phyloP scores from a whole-genome alignment of 306 rosid genomes.

The Vachellia pachyceras region DNA sequence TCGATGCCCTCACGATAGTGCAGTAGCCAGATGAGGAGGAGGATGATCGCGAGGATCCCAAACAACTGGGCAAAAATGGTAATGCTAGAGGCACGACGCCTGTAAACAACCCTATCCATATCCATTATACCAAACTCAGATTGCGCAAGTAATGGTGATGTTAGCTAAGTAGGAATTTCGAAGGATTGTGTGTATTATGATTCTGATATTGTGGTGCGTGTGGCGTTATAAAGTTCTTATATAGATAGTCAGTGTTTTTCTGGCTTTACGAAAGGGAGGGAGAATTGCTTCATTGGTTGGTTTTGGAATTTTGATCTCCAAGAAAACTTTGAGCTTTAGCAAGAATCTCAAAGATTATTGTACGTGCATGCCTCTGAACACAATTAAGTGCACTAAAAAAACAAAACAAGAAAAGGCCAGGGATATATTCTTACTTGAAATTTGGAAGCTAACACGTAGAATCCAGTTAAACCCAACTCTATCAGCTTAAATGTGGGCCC shows the following conservation, averaged over 20 bases:
- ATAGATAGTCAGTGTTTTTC: not conserved
- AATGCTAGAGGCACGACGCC: conserved; percentile 41
- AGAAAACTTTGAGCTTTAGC: conserved; percentile 54
- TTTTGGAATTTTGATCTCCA: conserved; percentile 61
- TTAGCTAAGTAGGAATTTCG: not conserved
- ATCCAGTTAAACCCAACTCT: not conserved
- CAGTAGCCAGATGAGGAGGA: conserved; percentile 79
- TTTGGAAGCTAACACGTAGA: not conserved
- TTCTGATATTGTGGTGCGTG: not conserved
- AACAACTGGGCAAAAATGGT: conserved; percentile 69
- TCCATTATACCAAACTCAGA: not conserved
- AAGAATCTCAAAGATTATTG: conserved; percentile 33
- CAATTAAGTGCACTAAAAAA: no score
- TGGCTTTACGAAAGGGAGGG: not conserved
- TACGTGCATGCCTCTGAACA: no score
- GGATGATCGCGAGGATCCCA: conserved; percentile 66
- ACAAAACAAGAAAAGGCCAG: not conserved
- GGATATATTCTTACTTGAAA: conserved; percentile 25
- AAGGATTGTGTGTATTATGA: not conserved
- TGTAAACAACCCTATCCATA: not conserved
- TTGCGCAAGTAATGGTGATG: not conserved
- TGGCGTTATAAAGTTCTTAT: not conserved
- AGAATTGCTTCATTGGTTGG: conserved; percentile 70
- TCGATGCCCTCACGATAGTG: conserved; percentile 73
- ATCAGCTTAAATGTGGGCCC: not conserved